Percentiles rank a stretch among this genome's conserved stretches.
Evolutionary conservation across 208 protist genomes (phyloP).

Genomic region (Trichomonas gallinae): DNA sequence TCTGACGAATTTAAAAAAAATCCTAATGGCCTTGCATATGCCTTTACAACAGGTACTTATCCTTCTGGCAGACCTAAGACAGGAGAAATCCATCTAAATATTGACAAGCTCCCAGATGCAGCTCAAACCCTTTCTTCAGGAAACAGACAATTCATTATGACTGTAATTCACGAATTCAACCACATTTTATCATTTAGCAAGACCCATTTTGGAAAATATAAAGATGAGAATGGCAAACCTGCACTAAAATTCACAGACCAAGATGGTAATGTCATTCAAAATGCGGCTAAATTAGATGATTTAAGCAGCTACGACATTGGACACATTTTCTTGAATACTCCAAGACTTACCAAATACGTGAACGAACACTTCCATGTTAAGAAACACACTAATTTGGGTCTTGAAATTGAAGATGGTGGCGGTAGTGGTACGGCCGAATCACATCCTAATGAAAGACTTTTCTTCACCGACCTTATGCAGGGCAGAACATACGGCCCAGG

Average conservation of each 20-base stretch:
- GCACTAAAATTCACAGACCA: too few relatives aligned
- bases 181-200: background rate
- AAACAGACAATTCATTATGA: slow-evolving; percentile 16
- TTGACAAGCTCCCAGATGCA: too few relatives aligned
- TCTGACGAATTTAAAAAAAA: too few relatives aligned
- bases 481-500: background rate
- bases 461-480: background rate
- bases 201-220: background rate
- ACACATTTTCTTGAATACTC: background rate
- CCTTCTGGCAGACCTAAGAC: too few relatives aligned
- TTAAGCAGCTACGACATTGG: too few relatives aligned
- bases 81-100: too few relatives aligned
- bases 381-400: background rate
- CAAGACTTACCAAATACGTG: background rate
- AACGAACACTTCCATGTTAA: background rate
- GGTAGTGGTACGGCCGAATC: background rate
- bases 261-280: too few relatives aligned
- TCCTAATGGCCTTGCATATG: too few relatives aligned
- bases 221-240: too few relatives aligned
- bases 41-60: too few relatives aligned
- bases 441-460: background rate
- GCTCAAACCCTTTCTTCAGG: too few relatives aligned
- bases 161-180: background rate
- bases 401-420: slow-evolving; percentile 15
- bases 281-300: background rate